Base-by-base conservation (phyloP, 2,329 filamentous ascomycete genomes). In the Fusarium sp. region DNA sequence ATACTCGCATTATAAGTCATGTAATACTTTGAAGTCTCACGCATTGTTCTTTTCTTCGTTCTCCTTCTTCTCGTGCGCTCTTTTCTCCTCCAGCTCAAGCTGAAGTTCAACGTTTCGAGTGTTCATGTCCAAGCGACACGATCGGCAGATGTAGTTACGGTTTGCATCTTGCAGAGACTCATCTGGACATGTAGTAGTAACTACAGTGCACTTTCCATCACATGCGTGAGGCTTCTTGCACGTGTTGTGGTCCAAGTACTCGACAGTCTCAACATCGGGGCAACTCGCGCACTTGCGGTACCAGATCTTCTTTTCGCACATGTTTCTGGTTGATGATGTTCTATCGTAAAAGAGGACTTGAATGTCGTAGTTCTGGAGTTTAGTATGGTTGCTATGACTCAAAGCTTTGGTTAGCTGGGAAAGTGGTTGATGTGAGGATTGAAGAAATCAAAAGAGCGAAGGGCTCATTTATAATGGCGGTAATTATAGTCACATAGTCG, bases 231-330 rank as follows among this genome's bases (percentile, higher is more conserved):
- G 18, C 17, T 39, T 34, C 3, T 33, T 34, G 18, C 20, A 26
- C 14, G 24, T 26, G 24, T 15, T 24, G 26, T 34, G 13, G 28
- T 26, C 36, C 7, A 17, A 14, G 22, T 53, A 46, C 17, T 58
- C 17, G 20, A 67, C 24, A n/a, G 13, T 24, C 10, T 67, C 33
- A 8, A 33, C 7, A 3, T n/a, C 9, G 2, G 49, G 43, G 39
- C 64, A 67, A 26, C 22, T 11, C 20, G 38, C 20, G 46, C 64
- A 67, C 14, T 48, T 34, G 14, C 64, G 64, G 7, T 56, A 24
- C 51, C 58, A 68, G 22, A 49, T 53, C 15, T 34, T 44, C 42
- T 33, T 14, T 14, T 20, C 22, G 14, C 33, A 50, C 64, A 67
- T 67, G 17, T 10, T 50, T 42, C 17, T 24, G 28, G 11, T 46